These are phyloP conservation scores for Rhynchospora breviuscula DNA, from an alignment of 176 grass and related monocot species.

Conservation along the genomic window DNA sequence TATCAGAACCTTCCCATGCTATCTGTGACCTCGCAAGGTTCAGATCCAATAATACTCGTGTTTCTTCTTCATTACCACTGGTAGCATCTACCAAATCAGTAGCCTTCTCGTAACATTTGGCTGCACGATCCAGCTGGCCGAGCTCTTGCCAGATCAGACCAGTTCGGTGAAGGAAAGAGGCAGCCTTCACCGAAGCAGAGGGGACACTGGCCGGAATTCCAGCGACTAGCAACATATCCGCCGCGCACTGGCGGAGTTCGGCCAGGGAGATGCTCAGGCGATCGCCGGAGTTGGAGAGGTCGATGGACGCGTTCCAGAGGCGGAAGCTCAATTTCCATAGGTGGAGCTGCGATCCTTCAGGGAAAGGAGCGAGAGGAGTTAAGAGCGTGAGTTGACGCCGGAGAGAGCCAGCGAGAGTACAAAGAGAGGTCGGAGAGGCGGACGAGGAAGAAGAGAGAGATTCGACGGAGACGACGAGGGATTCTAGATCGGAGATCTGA, in stretches of 20 bases:
- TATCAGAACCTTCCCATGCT: constrained; percentile 51
- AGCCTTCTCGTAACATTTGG: constrained; percentile 85
- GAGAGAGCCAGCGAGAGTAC: constrained; percentile 41
- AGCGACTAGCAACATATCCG: constrained; percentile 60
- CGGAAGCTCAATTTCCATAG: constrained; percentile 81
- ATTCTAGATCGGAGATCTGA: constrained; percentile 48
- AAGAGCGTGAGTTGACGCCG: constrained; percentile 47
- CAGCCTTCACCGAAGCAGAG: constrained; percentile 49
- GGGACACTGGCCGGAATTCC: constrained; percentile 44
- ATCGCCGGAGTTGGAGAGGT: constrained; percentile 31
- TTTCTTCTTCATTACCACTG: constrained; percentile 39
- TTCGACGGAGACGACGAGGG: constrained; percentile 46
- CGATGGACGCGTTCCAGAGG: constrained; percentile 86
- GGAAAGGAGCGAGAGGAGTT: constrained; percentile 35
- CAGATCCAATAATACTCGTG: constrained; percentile 41
- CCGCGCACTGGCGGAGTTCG: constrained; percentile 68
- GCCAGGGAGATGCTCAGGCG: constrained; percentile 32
- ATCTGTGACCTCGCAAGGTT: constrained; percentile 58
- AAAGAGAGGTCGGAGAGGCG: constrained; percentile 18
- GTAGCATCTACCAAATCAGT: constrained; percentile 49
- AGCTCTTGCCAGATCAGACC: constrained; percentile 76
- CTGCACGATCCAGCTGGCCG: constrained; percentile 54
- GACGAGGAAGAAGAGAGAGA: constrained; percentile 33
- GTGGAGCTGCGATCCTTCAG: constrained; percentile 35
- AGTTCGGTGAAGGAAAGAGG: constrained; percentile 63